A percentile compares a stretch with the other conserved stretches of the same genome.
Conservation (phyloP, 176 grass and related monocot species). For the Lolium rigidum region DNA sequence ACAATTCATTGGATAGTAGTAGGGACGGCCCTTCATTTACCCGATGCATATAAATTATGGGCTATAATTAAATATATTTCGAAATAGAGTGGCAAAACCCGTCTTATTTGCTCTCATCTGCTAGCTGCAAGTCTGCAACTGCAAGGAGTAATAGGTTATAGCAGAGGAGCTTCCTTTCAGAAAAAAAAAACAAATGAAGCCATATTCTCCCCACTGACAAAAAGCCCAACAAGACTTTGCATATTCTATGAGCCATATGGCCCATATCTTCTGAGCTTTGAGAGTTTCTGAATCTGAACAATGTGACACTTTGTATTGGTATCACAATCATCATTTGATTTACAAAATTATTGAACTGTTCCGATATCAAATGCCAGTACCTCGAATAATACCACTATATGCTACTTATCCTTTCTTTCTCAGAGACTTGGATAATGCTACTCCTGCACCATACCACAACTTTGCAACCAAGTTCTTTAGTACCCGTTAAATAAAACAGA, state of each 20-base stretch:
- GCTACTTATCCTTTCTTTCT: not conserved
- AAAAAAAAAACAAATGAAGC: not conserved
- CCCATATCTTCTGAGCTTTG: not conserved
- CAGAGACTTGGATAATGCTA: not conserved
- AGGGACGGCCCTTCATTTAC: not conserved
- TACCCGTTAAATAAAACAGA: not conserved
- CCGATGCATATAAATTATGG: not conserved
- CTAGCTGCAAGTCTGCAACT: not conserved
- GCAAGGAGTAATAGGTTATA: not conserved
- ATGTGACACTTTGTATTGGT: not conserved
- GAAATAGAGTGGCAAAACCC: not conserved
- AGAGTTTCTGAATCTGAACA: not conserved
- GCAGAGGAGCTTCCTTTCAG: not conserved
- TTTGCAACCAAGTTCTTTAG: not conserved
- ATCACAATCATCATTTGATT: not conserved
- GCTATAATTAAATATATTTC: not conserved
- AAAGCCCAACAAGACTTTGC: not conserved
- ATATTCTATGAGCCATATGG: slow-evolving; percentile 1
- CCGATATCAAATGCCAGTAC: not conserved
- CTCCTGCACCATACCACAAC: not conserved
- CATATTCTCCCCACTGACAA: not conserved
- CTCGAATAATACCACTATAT: not conserved
- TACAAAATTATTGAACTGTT: not conserved
- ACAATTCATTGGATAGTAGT: not conserved
- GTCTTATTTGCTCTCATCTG: not conserved